Evolutionary conservation across 495 filamentous ascomycete species (phyloP).

Genomic region (Platismatia glauca): DNA sequence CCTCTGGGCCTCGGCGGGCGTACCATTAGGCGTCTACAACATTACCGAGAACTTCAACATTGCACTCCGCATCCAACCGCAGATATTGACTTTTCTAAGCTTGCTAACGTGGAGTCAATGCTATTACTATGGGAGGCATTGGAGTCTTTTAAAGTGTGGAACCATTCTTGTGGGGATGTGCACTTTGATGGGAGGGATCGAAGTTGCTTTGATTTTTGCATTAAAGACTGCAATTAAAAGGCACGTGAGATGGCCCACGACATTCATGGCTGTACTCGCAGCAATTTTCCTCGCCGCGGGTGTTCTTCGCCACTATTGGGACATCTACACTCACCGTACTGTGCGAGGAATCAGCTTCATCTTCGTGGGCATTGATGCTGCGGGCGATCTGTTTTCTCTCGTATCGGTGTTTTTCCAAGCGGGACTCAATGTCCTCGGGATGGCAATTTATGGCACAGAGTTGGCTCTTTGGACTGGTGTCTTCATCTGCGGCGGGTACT

Average conservation of each 20-base stretch:
- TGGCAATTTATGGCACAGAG: constrained; percentile 55
- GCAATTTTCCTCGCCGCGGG: constrained; percentile 49
- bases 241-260: constrained; percentile 43
- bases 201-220: constrained; percentile 44
- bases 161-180: constrained; percentile 34
- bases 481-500: constrained; percentile 50
- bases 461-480: constrained; percentile 54
- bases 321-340: constrained; percentile 49
- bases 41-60: constrained; percentile 53
- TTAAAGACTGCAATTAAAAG: constrained; percentile 29
- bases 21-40: constrained; percentile 58
- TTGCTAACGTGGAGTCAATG: constrained; percentile 57
- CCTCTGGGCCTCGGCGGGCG: constrained; percentile 54
- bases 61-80: constrained; percentile 51
- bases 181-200: constrained; percentile 39
- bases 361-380: constrained; percentile 56
- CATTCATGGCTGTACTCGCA: constrained; percentile 52
- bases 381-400: constrained; percentile 53
- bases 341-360: constrained; percentile 58
- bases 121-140: constrained; percentile 49
- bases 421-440: constrained; percentile 44
- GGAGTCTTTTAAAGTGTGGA: constrained; percentile 31
- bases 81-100: constrained; percentile 53
- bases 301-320: constrained; percentile 46
- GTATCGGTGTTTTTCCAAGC: constrained; percentile 52